These are phyloP conservation scores for Scheffersomyces illinoinensis DNA, from an alignment of 1,139 yeast species.

Conservation along the genomic window DNA sequence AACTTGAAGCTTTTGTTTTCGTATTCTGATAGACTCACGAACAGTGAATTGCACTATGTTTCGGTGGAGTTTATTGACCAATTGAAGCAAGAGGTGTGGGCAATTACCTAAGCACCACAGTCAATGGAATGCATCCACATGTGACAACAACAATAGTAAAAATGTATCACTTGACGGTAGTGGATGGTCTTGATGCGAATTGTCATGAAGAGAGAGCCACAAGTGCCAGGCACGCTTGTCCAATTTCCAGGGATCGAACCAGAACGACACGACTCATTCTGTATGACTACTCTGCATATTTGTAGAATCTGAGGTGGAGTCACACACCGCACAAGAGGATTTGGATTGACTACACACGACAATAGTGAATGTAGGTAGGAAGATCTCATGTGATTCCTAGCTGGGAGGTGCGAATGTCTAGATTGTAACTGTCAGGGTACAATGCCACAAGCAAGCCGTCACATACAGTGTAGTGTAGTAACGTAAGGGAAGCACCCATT, in stretches of 20 bases:
- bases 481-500: background rate
- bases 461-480: background rate
- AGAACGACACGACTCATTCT: background rate
- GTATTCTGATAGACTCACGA: slow-evolving; percentile 49
- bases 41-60: slow-evolving; percentile 39
- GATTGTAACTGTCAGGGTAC: background rate
- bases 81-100: slow-evolving; percentile 49
- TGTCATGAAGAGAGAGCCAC: background rate
- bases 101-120: slow-evolving; percentile 1
- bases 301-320: background rate
- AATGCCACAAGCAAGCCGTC: background rate
- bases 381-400: background rate
- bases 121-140: background rate
- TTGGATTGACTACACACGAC: background rate
- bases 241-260: background rate
- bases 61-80: slow-evolving; percentile 52
- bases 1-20: slow-evolving; percentile 64
- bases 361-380: background rate
- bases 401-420: background rate
- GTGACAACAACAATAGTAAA: background rate
- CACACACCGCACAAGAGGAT: background rate
- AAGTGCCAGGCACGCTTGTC: background rate
- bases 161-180: background rate
- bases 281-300: background rate
- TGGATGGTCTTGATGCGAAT: background rate